Conservation (phyloP, 495 filamentous ascomycete genomes). For the Tuber brumale region DNA sequence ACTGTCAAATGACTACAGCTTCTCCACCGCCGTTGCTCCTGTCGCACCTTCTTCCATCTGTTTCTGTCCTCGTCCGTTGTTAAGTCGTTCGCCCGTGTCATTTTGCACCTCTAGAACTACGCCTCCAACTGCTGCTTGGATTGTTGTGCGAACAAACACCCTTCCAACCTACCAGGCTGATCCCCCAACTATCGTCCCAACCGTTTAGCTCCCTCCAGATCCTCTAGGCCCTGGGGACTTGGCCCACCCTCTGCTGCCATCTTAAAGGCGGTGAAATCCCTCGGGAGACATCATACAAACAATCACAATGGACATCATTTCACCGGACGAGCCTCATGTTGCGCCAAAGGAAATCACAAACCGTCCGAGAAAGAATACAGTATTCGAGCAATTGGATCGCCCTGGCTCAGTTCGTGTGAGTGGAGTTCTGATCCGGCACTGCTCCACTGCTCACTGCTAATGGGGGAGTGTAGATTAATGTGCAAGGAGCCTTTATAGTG, state of each 20-base stretch:
- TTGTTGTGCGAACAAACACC: not conserved
- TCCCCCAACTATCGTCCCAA: not conserved
- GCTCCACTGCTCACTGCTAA: slow-evolving; percentile 13
- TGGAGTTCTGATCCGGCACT: not conserved
- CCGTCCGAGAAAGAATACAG: slow-evolving; percentile 31
- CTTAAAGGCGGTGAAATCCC: not conserved
- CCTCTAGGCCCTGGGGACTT: not conserved
- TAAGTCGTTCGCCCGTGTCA: not conserved
- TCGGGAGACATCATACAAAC: not conserved
- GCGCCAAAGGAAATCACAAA: not conserved
- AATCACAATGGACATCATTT: not conserved
- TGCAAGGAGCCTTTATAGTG: slow-evolving; percentile 90
- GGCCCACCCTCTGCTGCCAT: not conserved
- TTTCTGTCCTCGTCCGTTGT: not conserved
- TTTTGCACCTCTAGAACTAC: not conserved
- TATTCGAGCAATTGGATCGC: slow-evolving; percentile 35
- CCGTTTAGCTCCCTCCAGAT: not conserved
- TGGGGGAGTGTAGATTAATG: slow-evolving; percentile 67
- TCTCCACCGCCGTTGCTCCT: not conserved
- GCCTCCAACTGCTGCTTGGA: not conserved
- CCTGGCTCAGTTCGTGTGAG: slow-evolving; percentile 36
- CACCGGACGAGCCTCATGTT: not conserved
- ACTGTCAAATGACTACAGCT: not conserved
- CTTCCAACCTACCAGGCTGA: not conserved
- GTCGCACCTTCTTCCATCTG: not conserved